A percentile compares a stretch with the other conserved stretches of the same genome.
phyloP scores from a whole-genome alignment of 2,329 filamentous ascomycete species.

The Alternaria gansuensis region DNA sequence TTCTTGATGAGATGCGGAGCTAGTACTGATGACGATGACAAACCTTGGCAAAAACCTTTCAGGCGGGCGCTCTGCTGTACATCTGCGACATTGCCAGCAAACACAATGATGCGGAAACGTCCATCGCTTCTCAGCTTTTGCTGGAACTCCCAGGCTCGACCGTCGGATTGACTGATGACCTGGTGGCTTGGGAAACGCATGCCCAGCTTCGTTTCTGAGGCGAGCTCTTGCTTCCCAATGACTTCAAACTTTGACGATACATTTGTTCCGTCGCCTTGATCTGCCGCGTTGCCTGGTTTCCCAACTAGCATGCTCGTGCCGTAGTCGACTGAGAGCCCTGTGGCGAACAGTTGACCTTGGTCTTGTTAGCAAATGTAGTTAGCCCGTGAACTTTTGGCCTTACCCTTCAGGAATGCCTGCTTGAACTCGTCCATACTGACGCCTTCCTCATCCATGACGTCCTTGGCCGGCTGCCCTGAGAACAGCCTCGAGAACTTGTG shows the following conservation, averaged over 20 bases:
- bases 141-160: constrained; percentile 68
- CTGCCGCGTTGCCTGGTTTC: constrained; percentile 58
- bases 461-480: constrained; percentile 62
- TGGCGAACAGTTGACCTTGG: constrained; percentile 65
- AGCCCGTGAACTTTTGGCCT: not conserved
- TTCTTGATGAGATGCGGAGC: constrained; percentile 58
- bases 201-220: constrained; percentile 59
- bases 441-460: constrained; percentile 67
- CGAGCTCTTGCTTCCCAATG: constrained; percentile 55
- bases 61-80: constrained; percentile 57
- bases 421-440: constrained; percentile 72
- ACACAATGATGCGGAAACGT: constrained; percentile 67
- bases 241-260: constrained; percentile 42
- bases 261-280: constrained; percentile 61
- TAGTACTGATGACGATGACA: constrained; percentile 56
- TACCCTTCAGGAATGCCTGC: constrained; percentile 63
- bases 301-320: constrained; percentile 63
- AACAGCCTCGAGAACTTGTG: constrained; percentile 60
- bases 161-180: constrained; percentile 67
- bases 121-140: constrained; percentile 66
- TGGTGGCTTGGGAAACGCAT: constrained; percentile 68
- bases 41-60: constrained; percentile 58
- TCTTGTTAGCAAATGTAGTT: not conserved
- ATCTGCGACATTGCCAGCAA: constrained; percentile 66
- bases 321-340: constrained; percentile 68